Evolutionary conservation across 352 stramenopile species (phyloP).

Genomic region (Globisporangium lucens): DNA sequence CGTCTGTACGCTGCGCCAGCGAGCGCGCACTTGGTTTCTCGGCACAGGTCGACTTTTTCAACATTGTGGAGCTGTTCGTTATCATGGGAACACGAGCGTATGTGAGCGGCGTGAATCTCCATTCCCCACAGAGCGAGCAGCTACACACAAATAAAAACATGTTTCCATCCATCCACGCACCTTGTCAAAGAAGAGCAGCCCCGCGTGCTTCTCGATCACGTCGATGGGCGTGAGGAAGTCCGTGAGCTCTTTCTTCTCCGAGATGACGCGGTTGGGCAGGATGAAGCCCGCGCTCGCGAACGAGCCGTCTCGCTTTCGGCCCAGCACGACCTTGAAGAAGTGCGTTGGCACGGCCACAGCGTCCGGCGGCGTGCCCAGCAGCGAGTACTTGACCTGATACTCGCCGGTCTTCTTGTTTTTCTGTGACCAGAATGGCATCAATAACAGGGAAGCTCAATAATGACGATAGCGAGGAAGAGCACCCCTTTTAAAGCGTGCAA

Average conservation of each 20-base stretch:
- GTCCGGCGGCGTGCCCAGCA: constrained; percentile 86
- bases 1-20: constrained; percentile 41
- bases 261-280: constrained; percentile 88
- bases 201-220: constrained; percentile 91
- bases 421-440: constrained; percentile 20
- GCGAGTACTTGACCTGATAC: constrained; percentile 65
- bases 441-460: not conserved
- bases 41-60: constrained; percentile 56
- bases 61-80: constrained; percentile 38
- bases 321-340: constrained; percentile 96
- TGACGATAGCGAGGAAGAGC: not conserved
- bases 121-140: not conserved
- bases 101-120: not conserved
- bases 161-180: constrained; percentile 18
- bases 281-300: constrained; percentile 92
- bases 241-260: constrained; percentile 64
- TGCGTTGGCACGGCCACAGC: constrained; percentile 93
- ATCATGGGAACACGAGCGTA: not conserved
- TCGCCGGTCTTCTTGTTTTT: constrained; percentile 65
- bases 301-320: constrained; percentile 38
- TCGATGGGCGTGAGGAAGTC: constrained; percentile 89
- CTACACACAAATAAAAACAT: not conserved
- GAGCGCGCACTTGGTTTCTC: constrained; percentile 62
- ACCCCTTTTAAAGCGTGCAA: not conserved
- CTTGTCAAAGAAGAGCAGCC: constrained; percentile 93